Conservation (phyloP, 257 asterid species). For the Perilla frutescens region DNA sequence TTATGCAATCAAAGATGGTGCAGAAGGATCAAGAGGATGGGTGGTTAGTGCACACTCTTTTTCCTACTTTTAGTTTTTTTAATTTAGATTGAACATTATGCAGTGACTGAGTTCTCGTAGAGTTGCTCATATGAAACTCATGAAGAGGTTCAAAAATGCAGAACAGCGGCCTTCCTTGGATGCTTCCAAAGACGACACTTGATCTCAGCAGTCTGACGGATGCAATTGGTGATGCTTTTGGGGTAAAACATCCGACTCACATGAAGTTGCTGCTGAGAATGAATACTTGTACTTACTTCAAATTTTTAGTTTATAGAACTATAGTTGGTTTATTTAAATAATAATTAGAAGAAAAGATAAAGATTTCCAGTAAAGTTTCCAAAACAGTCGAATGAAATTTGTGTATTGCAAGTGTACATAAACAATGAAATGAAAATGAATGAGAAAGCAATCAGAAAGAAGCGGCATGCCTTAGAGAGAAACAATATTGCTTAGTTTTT, state of each 20-base stretch:
- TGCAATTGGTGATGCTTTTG: slow-evolving; percentile 38
- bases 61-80: background rate
- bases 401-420: too few relatives aligned
- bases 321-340: too few relatives aligned
- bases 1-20: slow-evolving; percentile 90
- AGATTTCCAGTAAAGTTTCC: too few relatives aligned
- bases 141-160: slow-evolving; percentile 47
- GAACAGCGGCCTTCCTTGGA: slow-evolving; percentile 95
- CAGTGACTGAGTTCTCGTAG: too few relatives aligned
- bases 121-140: slow-evolving; percentile 28
- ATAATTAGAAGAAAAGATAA: background rate
- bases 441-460: background rate
- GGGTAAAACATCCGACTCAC: slow-evolving; percentile 32
- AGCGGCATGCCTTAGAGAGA: background rate
- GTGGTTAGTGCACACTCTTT: slow-evolving; percentile 42
- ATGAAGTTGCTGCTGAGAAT: background rate
- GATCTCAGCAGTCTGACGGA: slow-evolving; percentile 45
- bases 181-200: slow-evolving; percentile 57
- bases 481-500: background rate
- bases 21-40: slow-evolving; percentile 84
- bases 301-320: background rate
- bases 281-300: background rate
- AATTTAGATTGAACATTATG: background rate
- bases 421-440: too few relatives aligned
- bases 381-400: too few relatives aligned